Evolutionary conservation across 805 yeast species (phyloP), one percentile per base, ranked within the genome.

Genomic region (Wickerhamia fluorescens): DNA sequence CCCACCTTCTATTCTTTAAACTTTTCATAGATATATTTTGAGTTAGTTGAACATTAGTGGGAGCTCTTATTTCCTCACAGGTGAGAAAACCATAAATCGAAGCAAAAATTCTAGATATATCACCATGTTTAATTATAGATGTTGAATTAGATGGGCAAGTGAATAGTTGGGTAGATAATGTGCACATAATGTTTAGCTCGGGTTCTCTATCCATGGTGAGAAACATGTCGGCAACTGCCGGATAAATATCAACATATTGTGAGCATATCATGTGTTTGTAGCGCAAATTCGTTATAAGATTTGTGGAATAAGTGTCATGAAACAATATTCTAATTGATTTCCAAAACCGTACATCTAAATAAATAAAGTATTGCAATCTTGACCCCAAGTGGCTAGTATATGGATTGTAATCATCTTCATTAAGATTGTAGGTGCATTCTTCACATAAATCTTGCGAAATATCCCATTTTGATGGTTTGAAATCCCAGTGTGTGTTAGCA

Each of bases 81-180:
- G 86, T 74, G 13, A 84, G 58, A 41, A 73, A 77, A 2, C 77
- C 76, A 43, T 72, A 76, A 2, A 82, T 65, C 6, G 78, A 58
- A 4, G 83, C 76, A 32, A 81, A 53, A 33, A 82, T 69, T 27
- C 75, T 64, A 2, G 76, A 62, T 13, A 80, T 55, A 36, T 78
- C 84, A 6, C 85, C 85, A 42, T 76, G 81, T 17, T 61, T 53
- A 5, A 76, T 66, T 15, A 83, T 71, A 16, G 73, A 58, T 1
- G 72, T 70, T 1, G 94, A 78, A 39, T 81, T 78, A 0, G 87
- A 72, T 0, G 96, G 96, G 30, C 94, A 80, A 0, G 96, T 88
- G 53, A 87, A 87, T 14, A 92, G 58, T 54, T 92, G 98, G 0
- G 89, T 77, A 0, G 94, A 76, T 13, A 89, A 57, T 21, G 78